phyloP scores from a whole-genome alignment of 1,284 basidiomycete genomes.

The Cryptococcus sp. region DNA sequence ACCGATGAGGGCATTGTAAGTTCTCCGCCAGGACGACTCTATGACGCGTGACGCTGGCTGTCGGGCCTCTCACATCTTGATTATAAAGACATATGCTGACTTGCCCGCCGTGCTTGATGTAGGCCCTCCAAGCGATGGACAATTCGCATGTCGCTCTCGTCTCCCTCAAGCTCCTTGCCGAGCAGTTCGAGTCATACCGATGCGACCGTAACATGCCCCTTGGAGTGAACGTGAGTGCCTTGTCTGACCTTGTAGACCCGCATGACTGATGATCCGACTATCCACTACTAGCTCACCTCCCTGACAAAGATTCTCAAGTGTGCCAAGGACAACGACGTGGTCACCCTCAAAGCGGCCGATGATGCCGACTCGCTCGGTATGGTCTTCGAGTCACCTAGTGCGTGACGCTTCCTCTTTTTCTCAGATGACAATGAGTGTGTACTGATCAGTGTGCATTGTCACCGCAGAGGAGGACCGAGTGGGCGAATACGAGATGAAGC shows the following conservation, averaged over 20 bases:
- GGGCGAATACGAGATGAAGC: slow-evolving; percentile 98
- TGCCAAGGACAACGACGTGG: slow-evolving; percentile 93
- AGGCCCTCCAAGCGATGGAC: slow-evolving; percentile 97
- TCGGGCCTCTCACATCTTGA: too few relatives aligned
- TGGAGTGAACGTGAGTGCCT: slow-evolving; percentile 68
- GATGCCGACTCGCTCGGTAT: slow-evolving; percentile 88
- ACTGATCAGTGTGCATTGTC: background rate
- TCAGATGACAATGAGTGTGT: background rate
- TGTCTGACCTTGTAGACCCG: background rate
- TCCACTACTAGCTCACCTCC: slow-evolving; percentile 62
- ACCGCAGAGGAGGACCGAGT: slow-evolving; percentile 82
- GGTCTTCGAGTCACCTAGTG: slow-evolving; percentile 88
- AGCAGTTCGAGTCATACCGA: slow-evolving; percentile 84
- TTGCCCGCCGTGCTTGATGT: background rate
- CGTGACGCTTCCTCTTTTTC: slow-evolving; percentile 31
- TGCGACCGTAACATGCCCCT: slow-evolving; percentile 96
- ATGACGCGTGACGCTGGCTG: background rate
- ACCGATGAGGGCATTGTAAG: slow-evolving; percentile 90
- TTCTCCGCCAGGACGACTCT: slow-evolving; percentile 22
- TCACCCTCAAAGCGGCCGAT: slow-evolving; percentile 88
- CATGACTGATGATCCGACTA: background rate
- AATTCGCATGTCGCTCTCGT: slow-evolving; percentile 99
- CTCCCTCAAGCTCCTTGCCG: slow-evolving; percentile 63
- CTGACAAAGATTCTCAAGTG: slow-evolving; percentile 96
- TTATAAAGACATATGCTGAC: too few relatives aligned